Evolutionary conservation across 257 asterid species (phyloP).

Genomic region (Nicotiana attenuata): DNA sequence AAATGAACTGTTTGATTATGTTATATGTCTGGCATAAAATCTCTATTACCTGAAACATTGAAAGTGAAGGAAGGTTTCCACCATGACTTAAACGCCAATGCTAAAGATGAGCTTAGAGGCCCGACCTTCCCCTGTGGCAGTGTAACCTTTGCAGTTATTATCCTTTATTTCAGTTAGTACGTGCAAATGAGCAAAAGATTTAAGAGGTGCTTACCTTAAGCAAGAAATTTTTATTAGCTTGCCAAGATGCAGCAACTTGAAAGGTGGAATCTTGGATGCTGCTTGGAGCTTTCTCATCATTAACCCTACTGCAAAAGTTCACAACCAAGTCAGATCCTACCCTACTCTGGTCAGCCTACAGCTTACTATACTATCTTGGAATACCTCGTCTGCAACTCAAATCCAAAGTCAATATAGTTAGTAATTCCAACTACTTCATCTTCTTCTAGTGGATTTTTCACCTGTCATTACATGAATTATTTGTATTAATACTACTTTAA

Average conservation of each 20-base stretch:
- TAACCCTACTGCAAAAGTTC: constrained; percentile 41
- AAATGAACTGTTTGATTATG: background rate
- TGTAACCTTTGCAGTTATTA: background rate
- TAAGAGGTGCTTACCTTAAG: constrained; percentile 47
- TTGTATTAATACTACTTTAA: background rate
- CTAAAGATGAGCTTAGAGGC: constrained; percentile 76
- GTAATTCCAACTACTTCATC: constrained; percentile 85
- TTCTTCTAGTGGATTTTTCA: constrained; percentile 85
- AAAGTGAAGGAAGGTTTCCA: constrained; percentile 94
- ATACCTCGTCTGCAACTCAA: constrained; percentile 85
- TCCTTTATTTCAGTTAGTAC: background rate
- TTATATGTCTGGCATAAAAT: background rate
- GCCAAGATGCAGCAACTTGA: constrained; percentile 97
- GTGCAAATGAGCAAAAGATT: background rate
- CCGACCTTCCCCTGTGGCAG: constrained; percentile 75
- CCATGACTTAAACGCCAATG: constrained; percentile 93
- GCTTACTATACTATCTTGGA: constrained; percentile 2
- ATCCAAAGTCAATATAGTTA: constrained; percentile 86
- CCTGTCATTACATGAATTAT: constrained; percentile 21
- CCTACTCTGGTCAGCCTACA: background rate
- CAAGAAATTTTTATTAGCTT: constrained; percentile 81
- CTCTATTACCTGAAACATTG: constrained; percentile 59
- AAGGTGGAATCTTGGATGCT: constrained; percentile 65
- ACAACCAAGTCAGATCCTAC: constrained; percentile 14
- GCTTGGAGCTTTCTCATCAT: constrained; percentile 43